These are phyloP conservation scores for Scolecobasidium constrictum DNA, from an alignment of 2,329 filamentous ascomycete species.

Conservation along the genomic window DNA sequence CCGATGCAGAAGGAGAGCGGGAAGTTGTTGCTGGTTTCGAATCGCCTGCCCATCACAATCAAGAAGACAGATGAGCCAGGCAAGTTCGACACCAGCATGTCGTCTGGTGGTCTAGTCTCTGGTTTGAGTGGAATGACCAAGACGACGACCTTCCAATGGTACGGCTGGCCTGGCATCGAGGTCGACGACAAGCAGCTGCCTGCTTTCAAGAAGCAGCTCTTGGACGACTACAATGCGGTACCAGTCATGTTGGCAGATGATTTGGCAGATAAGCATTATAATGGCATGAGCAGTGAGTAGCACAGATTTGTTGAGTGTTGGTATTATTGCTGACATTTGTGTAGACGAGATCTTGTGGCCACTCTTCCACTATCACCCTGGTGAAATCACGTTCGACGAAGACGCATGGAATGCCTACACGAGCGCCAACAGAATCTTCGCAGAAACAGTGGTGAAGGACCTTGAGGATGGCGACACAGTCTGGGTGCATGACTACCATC, in stretches of 20 bases:
- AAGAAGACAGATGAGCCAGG: constrained; percentile 77
- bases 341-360: constrained; percentile 95
- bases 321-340: constrained; percentile 2
- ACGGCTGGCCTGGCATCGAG: constrained; percentile 92
- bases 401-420: constrained; percentile 86
- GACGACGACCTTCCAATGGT: constrained; percentile 93
- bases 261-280: constrained; percentile 90
- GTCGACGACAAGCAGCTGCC: constrained; percentile 74
- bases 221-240: constrained; percentile 78
- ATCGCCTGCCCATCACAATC: constrained; percentile 92
- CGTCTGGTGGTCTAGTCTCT: constrained; percentile 88
- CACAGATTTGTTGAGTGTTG: constrained; percentile 6
- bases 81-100: constrained; percentile 90
- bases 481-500: constrained; percentile 98
- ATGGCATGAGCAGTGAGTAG: constrained; percentile 83
- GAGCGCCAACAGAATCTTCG: constrained; percentile 87
- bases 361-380: constrained; percentile 96
- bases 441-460: constrained; percentile 74
- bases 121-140: constrained; percentile 86
- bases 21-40: constrained; percentile 75
- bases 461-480: constrained; percentile 89
- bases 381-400: constrained; percentile 97
- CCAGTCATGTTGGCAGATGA: constrained; percentile 92
- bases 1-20: too few relatives aligned
- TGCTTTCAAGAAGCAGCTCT: constrained; percentile 64